phyloP scores from a whole-genome alignment of 192 early-diverging fungal species.

The Coemansia furcata region DNA sequence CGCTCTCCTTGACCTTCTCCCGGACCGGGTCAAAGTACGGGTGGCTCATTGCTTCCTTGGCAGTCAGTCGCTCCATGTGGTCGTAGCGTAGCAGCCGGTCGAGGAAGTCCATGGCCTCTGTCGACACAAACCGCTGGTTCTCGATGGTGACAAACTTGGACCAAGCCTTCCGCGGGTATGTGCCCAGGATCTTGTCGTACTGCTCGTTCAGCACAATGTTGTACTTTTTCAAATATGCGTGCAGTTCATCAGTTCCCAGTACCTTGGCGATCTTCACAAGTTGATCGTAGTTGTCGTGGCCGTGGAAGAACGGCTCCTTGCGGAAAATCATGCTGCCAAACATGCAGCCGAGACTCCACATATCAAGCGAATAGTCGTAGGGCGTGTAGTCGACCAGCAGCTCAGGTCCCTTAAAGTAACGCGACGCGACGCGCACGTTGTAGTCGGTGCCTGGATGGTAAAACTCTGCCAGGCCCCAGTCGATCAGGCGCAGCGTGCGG shows the following conservation, averaged over 20 bases:
- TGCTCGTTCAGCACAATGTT: conserved; percentile 86
- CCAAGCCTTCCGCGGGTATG: conserved; percentile 88
- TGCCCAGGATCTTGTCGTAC: conserved; percentile 92
- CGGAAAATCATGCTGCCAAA: conserved; percentile 99
- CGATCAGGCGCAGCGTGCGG: conserved; percentile 90
- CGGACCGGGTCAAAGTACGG: conserved; percentile 71
- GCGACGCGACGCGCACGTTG: conserved; percentile 97
- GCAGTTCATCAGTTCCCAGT: conserved; percentile 93
- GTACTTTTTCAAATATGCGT: conserved; percentile 93
- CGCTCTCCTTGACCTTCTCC: conserved; percentile 26
- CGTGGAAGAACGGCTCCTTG: conserved; percentile 99
- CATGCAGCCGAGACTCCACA: conserved; percentile 99
- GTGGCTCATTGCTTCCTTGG: conserved; percentile 86
- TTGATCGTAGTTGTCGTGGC: conserved; percentile 98
- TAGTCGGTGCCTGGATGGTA: conserved; percentile 97
- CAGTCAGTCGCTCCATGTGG: conserved; percentile 85
- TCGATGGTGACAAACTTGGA: conserved; percentile 77
- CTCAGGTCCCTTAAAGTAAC: conserved; percentile 99
- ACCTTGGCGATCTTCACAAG: conserved; percentile 98
- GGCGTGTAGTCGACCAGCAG: conserved; percentile 96
- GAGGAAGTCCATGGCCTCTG: conserved; percentile 86
- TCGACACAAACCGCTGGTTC: conserved; percentile 79
- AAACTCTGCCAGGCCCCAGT: conserved; percentile 99
- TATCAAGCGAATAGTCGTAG: conserved; percentile 98
- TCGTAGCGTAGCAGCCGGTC: conserved; percentile 91